Evolutionary conservation across 108 stramenopile species (phyloP), one percentile per base, ranked within the genome.

Genomic region (Fragilariopsis cylindrus): DNA sequence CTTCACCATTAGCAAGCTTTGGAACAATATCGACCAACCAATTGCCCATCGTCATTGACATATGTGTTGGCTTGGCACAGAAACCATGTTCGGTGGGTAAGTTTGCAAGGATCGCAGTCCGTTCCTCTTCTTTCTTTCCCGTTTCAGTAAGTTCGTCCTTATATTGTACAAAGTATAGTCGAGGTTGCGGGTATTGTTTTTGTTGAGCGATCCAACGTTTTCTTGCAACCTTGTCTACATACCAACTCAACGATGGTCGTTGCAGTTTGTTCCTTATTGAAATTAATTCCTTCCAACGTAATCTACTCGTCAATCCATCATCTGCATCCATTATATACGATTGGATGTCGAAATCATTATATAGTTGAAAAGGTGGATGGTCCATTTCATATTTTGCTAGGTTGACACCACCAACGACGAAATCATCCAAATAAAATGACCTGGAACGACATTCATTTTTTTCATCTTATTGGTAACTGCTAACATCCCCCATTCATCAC

Each of bases 161-260:
- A 66, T 75, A 75, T 43, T 49, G 6, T 8, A 19, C 12, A 19
- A 42, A 49, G 40, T 56, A 75, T 19, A 19, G 13, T 7, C 6
- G 7, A 5, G 74, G 74, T 30, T 52, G 46, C 15, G 74, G 67
- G 18, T 49, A 47, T 5, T 41, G 5, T 7, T 48, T 67, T 9
- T 43, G 53, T 43, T 66, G 43, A 2, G 11, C 13, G 44, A 75
- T 55, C 45, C 50, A 75, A 45, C 74, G 65, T 48, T 75, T 75
- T 7, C 46, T 11, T 50, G 74, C 74, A 44, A 75, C 74, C 74
- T 75, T 75, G 74, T 75, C 74, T 0, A 57, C 43, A 45, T 75
- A 75, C 41, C 65, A 75, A 30, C 53, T 57, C 12, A 75, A 49
- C 4, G 42, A 44, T 8, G 54, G 50, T 5, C 67, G 57, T 19